Evolutionary conservation across 306 rosid genomes (phyloP).

Genomic region (Dalbergia cultrata): DNA sequence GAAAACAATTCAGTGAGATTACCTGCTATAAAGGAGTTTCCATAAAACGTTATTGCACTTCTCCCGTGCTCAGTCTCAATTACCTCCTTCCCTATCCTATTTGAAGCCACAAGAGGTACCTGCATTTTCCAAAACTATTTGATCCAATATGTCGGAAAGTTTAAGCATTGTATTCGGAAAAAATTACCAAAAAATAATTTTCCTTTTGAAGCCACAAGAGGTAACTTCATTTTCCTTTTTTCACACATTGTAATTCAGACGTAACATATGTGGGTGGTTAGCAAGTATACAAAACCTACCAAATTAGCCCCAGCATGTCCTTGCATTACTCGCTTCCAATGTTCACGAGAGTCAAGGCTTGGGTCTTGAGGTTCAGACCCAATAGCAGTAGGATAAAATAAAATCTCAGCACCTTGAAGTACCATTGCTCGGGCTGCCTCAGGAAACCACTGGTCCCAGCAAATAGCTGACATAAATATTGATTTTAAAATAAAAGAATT

Average conservation of each 20-base stretch:
- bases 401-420: slow-evolving; percentile 97
- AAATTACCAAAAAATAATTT: slow-evolving; percentile 17
- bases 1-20: slow-evolving; percentile 39
- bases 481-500: slow-evolving; percentile 11
- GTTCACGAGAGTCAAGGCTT: slow-evolving; percentile 86
- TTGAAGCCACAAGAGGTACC: slow-evolving; percentile 96
- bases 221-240: too few relatives aligned
- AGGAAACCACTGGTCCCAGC: slow-evolving; percentile 99
- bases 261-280: not conserved
- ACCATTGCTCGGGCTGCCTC: slow-evolving; percentile 96
- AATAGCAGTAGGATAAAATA: slow-evolving; percentile 96
- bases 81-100: slow-evolving; percentile 87
- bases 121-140: slow-evolving; percentile 54
- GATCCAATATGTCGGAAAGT: not conserved
- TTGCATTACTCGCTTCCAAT: slow-evolving; percentile 97
- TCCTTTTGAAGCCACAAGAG: not conserved
- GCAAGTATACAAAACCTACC: slow-evolving; percentile 56
- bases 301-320: slow-evolving; percentile 97
- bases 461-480: slow-evolving; percentile 72
- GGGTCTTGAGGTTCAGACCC: slow-evolving; percentile 96
- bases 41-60: slow-evolving; percentile 82
- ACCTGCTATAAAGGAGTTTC: slow-evolving; percentile 98
- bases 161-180: not conserved
- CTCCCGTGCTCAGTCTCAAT: slow-evolving; percentile 90
- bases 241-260: too few relatives aligned